Base-by-base conservation (phyloP, 129 eudicot species). In the Lonicera japonica region DNA sequence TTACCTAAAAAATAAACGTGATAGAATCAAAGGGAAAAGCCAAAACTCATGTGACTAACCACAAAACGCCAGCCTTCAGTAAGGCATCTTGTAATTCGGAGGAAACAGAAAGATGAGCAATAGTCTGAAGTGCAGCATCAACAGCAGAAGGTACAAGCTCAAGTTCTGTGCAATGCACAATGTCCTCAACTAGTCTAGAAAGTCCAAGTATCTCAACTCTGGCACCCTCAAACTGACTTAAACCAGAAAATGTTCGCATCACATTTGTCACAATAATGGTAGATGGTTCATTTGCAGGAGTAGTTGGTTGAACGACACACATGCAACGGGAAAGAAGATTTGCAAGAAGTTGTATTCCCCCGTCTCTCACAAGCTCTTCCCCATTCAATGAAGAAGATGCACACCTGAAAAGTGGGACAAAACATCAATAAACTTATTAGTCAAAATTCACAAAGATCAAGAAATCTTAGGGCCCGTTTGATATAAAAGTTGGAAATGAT, bases 311-410 rank as follows among this genome's bases (percentile, higher is more conserved):
- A 69, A 92, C 95, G 51, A 92, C 99, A 70, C 85, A 78, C 99
- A 92, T 92, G 82, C 99, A 92, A 13, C 99, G 95, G 58, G 96
- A 80, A 23, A 92, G 82, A 68, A 87, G 95, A 66, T 80, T 82
- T 68, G 82, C 95, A 60, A 92, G 88, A 67, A 92, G 99, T 48
- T 82, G 83, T 75, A 92, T 83, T 59, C 99, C 99, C 54, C 92
- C 96, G 78, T 87, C 99, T 54, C 99, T 85, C 52, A 87, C 99
- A 67, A 92, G 96, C 87, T 92, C 99, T 82, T 92, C 99, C 46
- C 99, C 99, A 64, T 92, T 92, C 65, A 92, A 66, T 58, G 95
- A 80, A 60, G 99, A 92, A 51, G 99, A 92, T 46, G 71, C 99
- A 70, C 99, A 92, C 79, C 99, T 92, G 60, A 58, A 68, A 68